Conservation (phyloP, 805 yeast species). For the Ogataea nitratoaversa region DNA sequence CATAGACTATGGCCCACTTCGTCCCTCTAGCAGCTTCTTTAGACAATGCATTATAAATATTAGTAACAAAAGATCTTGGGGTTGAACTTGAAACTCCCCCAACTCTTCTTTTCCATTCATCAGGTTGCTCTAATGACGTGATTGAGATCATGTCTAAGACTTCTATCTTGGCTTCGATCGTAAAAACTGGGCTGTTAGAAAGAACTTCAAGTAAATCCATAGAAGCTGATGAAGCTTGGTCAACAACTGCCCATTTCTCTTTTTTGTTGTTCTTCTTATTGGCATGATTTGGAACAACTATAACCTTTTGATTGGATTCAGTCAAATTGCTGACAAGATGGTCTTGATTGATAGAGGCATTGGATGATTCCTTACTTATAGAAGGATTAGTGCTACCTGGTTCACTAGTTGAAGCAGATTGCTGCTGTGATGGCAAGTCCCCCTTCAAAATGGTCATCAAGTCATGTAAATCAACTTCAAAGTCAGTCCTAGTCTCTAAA, state of each 20-base stretch:
- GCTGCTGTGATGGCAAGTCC: slow-evolving; percentile 10
- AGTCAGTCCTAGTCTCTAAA: slow-evolving; percentile 54
- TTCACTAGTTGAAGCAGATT: background rate
- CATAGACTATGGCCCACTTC: slow-evolving; percentile 70
- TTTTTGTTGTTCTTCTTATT: slow-evolving; percentile 70
- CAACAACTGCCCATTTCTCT: slow-evolving; percentile 75
- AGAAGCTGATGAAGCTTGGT: slow-evolving; percentile 62
- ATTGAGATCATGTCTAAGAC: slow-evolving; percentile 78
- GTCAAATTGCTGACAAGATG: slow-evolving; percentile 1
- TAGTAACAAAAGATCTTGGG: slow-evolving; percentile 75
- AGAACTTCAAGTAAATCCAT: slow-evolving; percentile 49
- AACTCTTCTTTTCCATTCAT: slow-evolving; percentile 80
- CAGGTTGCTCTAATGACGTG: slow-evolving; percentile 70
- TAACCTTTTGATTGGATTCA: slow-evolving; percentile 47
- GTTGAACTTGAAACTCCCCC: slow-evolving; percentile 76
- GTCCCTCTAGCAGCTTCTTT: slow-evolving; percentile 73
- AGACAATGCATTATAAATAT: slow-evolving; percentile 64
- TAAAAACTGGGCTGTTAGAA: slow-evolving; percentile 65
- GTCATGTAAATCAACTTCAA: slow-evolving; percentile 71
- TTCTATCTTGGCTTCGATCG: slow-evolving; percentile 80
- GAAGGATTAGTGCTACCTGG: background rate
- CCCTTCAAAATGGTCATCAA: slow-evolving; percentile 41
- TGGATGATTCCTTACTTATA: background rate
- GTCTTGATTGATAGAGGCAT: background rate
- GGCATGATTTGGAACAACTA: slow-evolving; percentile 73